Percentiles rank a stretch among this genome's conserved stretches.
Evolutionary conservation across 2,329 filamentous ascomycete species (phyloP).

Genomic region (Exophiala aquamarina): DNA sequence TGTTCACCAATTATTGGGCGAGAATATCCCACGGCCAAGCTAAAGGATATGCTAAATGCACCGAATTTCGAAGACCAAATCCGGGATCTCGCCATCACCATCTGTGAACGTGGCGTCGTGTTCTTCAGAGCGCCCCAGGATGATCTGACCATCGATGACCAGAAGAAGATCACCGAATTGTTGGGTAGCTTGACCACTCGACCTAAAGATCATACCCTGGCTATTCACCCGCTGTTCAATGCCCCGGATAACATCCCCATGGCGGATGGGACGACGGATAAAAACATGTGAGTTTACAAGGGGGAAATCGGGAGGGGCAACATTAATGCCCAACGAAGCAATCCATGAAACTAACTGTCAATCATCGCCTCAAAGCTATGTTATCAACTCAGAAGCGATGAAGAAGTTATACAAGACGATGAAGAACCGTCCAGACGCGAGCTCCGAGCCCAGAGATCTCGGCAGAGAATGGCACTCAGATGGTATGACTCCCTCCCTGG

Average conservation of each 20-base stretch:
- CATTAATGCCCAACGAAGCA: constrained; percentile 37
- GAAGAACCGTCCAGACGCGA: constrained; percentile 28
- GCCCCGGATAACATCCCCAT: constrained; percentile 24
- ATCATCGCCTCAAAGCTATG: constrained; percentile 49
- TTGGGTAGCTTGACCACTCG: constrained; percentile 47
- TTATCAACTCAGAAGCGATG: constrained; percentile 59
- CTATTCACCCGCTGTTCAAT: constrained; percentile 52
- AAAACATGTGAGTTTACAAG: constrained; percentile 22
- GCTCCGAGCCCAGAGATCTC: constrained; percentile 16
- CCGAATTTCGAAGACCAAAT: constrained; percentile 64
- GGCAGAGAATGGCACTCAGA: constrained; percentile 23
- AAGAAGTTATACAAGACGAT: constrained; percentile 48
- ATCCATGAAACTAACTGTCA: constrained; percentile 52
- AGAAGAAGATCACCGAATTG: constrained; percentile 47
- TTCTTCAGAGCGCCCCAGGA: constrained; percentile 60
- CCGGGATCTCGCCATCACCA: constrained; percentile 66
- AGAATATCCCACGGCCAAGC: constrained; percentile 41
- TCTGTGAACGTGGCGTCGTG: constrained; percentile 65
- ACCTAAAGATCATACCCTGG: constrained; percentile 51
- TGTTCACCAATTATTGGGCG: constrained; percentile 41
- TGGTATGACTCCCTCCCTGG: constrained; percentile 4
- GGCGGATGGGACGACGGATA: constrained; percentile 22
- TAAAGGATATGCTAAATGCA: constrained; percentile 58
- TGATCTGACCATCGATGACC: constrained; percentile 44
- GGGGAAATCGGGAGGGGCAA: no score